Percentiles rank a stretch among this genome's conserved stretches.
These are phyloP conservation scores for Candida suzukii DNA, from an alignment of 805 yeast genomes.

Conservation along the genomic window DNA sequence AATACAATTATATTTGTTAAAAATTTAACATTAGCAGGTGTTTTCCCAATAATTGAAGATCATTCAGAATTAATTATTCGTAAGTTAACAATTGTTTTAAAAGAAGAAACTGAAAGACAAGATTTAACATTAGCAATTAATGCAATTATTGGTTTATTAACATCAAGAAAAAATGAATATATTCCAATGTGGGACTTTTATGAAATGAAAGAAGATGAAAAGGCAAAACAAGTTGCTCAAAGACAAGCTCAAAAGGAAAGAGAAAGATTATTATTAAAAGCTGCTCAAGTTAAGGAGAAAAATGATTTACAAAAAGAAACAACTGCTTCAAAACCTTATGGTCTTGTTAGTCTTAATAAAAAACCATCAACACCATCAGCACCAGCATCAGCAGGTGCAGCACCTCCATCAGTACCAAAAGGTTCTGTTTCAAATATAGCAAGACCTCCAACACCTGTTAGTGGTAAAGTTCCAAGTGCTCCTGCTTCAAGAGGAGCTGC, in stretches of 20 bases:
- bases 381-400: neutral
- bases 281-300: neutral
- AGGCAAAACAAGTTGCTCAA: constrained; percentile 19
- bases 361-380: constrained; percentile 1
- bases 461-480: too few relatives aligned
- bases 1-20: constrained; percentile 76
- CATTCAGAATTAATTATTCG: constrained; percentile 51
- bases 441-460: neutral
- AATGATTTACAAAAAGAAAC: too few relatives aligned
- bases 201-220: constrained; percentile 37
- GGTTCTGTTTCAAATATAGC: neutral
- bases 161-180: constrained; percentile 45
- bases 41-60: constrained; percentile 61
- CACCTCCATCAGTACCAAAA: neutral
- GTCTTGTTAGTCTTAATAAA: constrained; percentile 20
- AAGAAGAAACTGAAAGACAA: constrained; percentile 53
- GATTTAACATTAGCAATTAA: constrained; percentile 74
- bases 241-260: constrained; percentile 11
- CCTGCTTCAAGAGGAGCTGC: too few relatives aligned
- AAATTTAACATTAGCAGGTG: constrained; percentile 41
- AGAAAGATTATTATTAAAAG: constrained; percentile 13
- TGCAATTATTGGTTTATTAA: constrained; percentile 62
- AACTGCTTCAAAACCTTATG: constrained; percentile 20
- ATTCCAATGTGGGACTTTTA: constrained; percentile 51
- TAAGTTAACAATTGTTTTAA: constrained; percentile 39